Conservation (phyloP, 495 filamentous ascomycete genomes). For the Parathielavia hyrcaniae region DNA sequence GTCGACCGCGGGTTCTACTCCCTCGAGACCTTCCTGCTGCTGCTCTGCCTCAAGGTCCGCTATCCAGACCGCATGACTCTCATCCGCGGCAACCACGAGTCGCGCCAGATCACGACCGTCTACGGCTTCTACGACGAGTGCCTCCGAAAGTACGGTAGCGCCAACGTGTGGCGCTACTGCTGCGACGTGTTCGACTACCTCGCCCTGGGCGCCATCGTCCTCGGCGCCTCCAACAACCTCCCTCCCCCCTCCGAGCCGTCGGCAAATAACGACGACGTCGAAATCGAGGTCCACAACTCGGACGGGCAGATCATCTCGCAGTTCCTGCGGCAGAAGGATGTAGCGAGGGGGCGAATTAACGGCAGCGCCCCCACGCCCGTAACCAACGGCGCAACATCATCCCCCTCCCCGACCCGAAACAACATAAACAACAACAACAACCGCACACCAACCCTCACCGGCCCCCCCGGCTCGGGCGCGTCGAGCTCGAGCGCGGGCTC, state of each 20-base stretch:
- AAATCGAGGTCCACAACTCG: conserved; percentile 86
- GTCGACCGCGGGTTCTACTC: conserved; percentile 98
- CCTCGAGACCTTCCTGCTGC: conserved; percentile 88
- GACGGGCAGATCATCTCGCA: conserved; percentile 69
- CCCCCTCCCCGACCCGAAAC: neutral
- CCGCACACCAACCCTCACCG: conserved; percentile 43
- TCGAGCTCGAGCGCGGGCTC: conserved; percentile 59
- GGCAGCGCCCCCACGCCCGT: conserved; percentile 13
- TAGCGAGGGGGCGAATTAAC: conserved; percentile 13
- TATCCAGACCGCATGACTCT: conserved; percentile 97
- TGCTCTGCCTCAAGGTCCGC: conserved; percentile 92
- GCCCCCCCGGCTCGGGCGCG: conserved; percentile 74
- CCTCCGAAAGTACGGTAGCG: conserved; percentile 91
- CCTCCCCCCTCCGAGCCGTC: conserved; percentile 40
- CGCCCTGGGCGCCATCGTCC: conserved; percentile 86
- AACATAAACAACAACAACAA: neutral
- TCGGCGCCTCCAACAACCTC: conserved; percentile 75
- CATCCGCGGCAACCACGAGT: conserved; percentile 96
- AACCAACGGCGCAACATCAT: conserved; percentile 34
- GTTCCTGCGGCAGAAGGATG: conserved; percentile 50
- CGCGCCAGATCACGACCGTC: conserved; percentile 92
- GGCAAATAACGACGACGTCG: conserved; percentile 61
- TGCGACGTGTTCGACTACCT: conserved; percentile 99
- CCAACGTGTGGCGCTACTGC: conserved; percentile 97
- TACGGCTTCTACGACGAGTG: conserved; percentile 99